These are phyloP conservation scores for Pulicaria dysenterica DNA, from an alignment of 129 eudicot genomes.

Conservation along the genomic window DNA sequence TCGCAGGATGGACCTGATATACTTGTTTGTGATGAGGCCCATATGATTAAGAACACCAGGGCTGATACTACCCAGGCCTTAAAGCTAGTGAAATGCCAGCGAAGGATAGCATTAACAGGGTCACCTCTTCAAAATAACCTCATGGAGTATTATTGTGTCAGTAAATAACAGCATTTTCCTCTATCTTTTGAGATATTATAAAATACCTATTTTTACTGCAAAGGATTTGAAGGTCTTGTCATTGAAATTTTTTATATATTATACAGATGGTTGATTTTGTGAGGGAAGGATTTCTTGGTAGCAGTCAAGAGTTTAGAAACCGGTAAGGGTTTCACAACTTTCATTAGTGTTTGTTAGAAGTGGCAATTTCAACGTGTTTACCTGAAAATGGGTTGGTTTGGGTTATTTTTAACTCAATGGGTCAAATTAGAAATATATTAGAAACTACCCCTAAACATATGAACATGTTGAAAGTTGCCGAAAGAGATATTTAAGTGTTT, in stretches of 20 bases:
- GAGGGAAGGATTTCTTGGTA: slow-evolving; percentile 97
- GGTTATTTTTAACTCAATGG: slow-evolving; percentile 3
- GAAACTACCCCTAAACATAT: not conserved
- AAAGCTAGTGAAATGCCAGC: slow-evolving; percentile 86
- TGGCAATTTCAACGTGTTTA: not conserved
- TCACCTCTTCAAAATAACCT: slow-evolving; percentile 98
- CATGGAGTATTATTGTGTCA: slow-evolving; percentile 97
- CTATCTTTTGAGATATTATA: not conserved
- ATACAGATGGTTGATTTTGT: slow-evolving; percentile 98
- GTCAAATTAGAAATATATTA: not conserved
- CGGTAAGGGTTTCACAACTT: slow-evolving; percentile 48
- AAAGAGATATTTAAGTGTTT: too few species aligned
- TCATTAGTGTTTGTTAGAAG: not conserved
- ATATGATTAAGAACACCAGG: slow-evolving; percentile 87
- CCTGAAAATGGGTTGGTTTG: slow-evolving; percentile 1
- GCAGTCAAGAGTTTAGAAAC: slow-evolving; percentile 91
- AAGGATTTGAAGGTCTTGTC: not conserved
- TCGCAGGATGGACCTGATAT: slow-evolving; percentile 94
- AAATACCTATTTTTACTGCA: not conserved
- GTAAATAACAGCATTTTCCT: slow-evolving; percentile 21
- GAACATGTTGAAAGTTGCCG: not conserved
- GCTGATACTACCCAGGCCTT: slow-evolving; percentile 94
- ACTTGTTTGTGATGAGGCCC: slow-evolving; percentile 98
- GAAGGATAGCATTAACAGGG: slow-evolving; percentile 97
- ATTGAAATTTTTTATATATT: slow-evolving; percentile 4